Evolutionary conservation across 2,329 filamentous ascomycete genomes (phyloP), one percentile per base, ranked within the genome.

Genomic region (Thelonectria olida): DNA sequence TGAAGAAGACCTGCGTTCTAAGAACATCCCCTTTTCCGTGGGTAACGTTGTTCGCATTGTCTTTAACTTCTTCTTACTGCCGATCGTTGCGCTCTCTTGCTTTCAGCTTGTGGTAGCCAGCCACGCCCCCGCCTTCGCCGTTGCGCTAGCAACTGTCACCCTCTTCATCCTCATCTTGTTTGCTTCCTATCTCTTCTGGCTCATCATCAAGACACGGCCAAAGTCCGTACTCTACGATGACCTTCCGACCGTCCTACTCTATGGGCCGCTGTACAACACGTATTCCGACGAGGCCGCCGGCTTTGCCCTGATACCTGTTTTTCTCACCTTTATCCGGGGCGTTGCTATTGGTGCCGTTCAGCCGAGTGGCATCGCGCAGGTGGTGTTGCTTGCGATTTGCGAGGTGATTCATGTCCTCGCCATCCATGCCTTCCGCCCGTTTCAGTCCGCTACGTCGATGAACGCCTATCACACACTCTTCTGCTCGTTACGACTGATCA

Each of bases 231-330:
- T 99, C 9, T 99, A 97, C 75, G 96, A 99, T 77, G 93, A 98
- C 72, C 83, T 99, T 49, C 89, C 93, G 7, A 97, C 93, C 0
- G 89, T 98, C 8, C 83, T 99, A 2, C 85, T 93, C 1, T 98
- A 97, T 70, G 96, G 96, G 0, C 93, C 96, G 5, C 82, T 99
- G 7, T 99, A 99, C 78, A 99, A 99, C 78, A 99, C 96, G 0
- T 98, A 97, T 76, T 96, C 92, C 22, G 96, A 99, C 75, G 92
- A 95, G 74, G 93, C 93, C 0, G 92, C 95, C 7, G 89, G 92
- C 0, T 99, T 97, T 76, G 93, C 95, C 7, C 84, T 97, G 41
- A 89, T 97, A 19, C 94, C 95, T 1, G 88, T 97, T 15, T 81
- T 96, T 31, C 82, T 98, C 61, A 97, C 91, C 5, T 89, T 97